These are phyloP conservation scores for Oryza brachyantha DNA, from an alignment of 176 grass and related monocot genomes.

Conservation along the genomic window DNA sequence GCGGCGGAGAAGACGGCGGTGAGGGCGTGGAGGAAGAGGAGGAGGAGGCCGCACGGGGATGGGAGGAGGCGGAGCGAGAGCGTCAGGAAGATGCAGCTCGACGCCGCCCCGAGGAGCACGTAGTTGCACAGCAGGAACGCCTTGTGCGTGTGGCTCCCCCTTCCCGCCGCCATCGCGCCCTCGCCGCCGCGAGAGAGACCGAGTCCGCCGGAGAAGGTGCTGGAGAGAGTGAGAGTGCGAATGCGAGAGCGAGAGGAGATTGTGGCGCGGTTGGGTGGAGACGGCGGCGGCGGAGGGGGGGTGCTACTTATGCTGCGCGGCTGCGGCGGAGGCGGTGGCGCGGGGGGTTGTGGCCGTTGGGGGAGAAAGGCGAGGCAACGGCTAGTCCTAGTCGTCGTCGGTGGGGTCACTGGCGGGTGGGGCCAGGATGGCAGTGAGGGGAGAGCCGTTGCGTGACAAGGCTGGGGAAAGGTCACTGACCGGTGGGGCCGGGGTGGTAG, in stretches of 20 bases:
- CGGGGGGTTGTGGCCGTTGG: not conserved
- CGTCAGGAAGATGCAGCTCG: constrained; percentile 83
- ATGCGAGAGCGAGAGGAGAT: not conserved
- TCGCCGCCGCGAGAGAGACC: not conserved
- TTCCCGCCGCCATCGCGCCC: constrained; percentile 36
- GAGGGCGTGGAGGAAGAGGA: constrained; percentile 66
- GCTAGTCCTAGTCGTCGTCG: not conserved
- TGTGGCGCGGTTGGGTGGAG: not conserved
- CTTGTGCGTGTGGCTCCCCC: constrained; percentile 50
- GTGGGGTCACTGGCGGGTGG: not conserved
- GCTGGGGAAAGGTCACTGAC: not conserved
- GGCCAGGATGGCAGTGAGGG: not conserved
- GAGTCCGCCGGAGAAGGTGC: too few relatives aligned
- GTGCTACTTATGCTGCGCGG: not conserved
- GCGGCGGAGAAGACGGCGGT: constrained; percentile 69
- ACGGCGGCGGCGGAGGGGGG: not conserved
- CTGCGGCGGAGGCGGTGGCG: too few relatives aligned
- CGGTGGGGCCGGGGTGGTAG: not conserved
- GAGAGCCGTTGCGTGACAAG: not conserved
- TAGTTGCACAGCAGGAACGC: constrained; percentile 81
- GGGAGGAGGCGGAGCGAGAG: constrained; percentile 68
- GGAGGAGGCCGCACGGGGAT: constrained; percentile 67
- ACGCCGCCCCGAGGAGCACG: constrained; percentile 57
- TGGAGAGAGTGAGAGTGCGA: too few relatives aligned
- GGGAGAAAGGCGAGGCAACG: not conserved